Evolutionary conservation across 1,284 basidiomycete species (phyloP), one percentile per base, ranked within the genome.

Genomic region (Ganoderma leucocontextum): DNA sequence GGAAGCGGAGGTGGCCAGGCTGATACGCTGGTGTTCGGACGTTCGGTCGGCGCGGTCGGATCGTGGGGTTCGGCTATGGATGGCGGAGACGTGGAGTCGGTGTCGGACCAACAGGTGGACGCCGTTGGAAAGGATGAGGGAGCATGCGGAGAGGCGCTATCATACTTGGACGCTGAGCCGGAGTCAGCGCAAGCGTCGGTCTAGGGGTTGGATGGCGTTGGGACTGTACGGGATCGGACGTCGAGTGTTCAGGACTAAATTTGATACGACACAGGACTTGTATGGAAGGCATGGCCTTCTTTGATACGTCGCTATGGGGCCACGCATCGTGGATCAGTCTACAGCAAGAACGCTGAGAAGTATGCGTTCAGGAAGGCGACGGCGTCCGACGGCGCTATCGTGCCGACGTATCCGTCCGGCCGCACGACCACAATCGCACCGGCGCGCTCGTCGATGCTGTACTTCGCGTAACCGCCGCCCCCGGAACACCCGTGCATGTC

Each of bases 351-450:
- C 6, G 75, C 77, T 0, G 80, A 76, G 67, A 91, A 90, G 79
- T 90, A 91, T 17, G 71, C 71, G 53, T 86, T 78, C 29, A 91
- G 72, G 22, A 80, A 81, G 6, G 79, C 74, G 39, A 81, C 71
- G 8, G 81, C 78, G 52, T 87, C 81, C 62, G 91, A 77, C 0
- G 89, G 84, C 0, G 82, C 82, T 19, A 91, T 81, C 65, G 82
- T 81, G 2, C 89, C 68, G n/a, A 94, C 86, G 70, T 93, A 93
- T 8, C 91, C 92, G 73, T 94, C 92, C 3, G 92, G 92, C 33
- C 92, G 84, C 22, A 93, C 87, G 29, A 91, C 81, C 22, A 92
- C 86, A 19, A 93, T 78, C 8, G 85, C 89, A 22, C 91, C 92
- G 3, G 33, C 53, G 79, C 76, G 19, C 80, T 74, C 7, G 49